These are phyloP conservation scores for Aschersonia sp. DNA, from an alignment of 2,329 filamentous ascomycete species.

Conservation along the genomic window DNA sequence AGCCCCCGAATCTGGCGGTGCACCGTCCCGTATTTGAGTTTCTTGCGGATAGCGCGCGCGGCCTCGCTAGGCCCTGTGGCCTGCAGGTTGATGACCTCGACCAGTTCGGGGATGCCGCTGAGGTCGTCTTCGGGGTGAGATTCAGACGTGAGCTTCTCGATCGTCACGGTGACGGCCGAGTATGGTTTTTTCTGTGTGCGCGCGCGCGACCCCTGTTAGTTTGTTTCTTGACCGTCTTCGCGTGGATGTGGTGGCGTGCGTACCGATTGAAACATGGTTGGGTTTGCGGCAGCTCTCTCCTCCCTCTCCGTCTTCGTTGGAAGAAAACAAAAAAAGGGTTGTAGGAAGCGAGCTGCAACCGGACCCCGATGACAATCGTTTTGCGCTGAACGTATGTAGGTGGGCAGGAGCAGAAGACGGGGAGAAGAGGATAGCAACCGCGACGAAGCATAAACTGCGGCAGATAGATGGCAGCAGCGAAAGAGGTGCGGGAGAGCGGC, in stretches of 20 bases:
- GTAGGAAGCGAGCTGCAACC: too few species aligned
- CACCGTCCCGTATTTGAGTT: conserved; percentile 94
- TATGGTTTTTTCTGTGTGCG: conserved; percentile 53
- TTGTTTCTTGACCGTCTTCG: neutral
- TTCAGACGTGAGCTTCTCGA: conserved; percentile 84
- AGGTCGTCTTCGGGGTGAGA: conserved; percentile 83
- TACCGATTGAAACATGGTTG: neutral
- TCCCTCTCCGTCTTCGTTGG: too few species aligned
- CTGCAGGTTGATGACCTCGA: conserved; percentile 88
- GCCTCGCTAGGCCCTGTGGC: conserved; percentile 76
- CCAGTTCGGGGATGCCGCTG: conserved; percentile 81
- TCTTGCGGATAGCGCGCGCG: conserved; percentile 86
- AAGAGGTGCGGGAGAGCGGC: too few species aligned
- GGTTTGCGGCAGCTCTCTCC: too few species aligned
- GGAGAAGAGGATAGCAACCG: too few species aligned
- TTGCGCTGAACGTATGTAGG: too few species aligned
- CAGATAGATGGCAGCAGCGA: too few species aligned
- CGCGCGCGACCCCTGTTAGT: neutral
- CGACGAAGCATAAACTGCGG: too few species aligned
- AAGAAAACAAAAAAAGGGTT: too few species aligned
- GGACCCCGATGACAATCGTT: too few species aligned
- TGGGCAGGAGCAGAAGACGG: too few species aligned
- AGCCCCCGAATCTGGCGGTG: conserved; percentile 85
- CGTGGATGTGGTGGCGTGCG: neutral
- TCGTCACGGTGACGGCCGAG: conserved; percentile 81